Evolutionary conservation across 129 eudicot genomes (phyloP).

Genomic region (Flaveria bidentis): DNA sequence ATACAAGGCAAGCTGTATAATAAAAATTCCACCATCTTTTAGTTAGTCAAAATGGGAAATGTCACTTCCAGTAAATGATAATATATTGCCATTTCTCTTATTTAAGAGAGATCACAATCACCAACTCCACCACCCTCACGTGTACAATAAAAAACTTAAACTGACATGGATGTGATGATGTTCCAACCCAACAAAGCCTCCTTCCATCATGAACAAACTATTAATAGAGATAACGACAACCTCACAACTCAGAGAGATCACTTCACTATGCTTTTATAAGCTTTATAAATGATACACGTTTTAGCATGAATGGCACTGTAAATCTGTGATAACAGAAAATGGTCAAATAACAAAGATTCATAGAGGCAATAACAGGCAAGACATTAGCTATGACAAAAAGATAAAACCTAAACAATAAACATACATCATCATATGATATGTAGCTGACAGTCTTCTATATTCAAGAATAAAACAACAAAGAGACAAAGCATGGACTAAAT

Average conservation of each 20-base stretch:
- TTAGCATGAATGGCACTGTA: not conserved
- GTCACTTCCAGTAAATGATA: not conserved
- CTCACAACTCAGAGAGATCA: not conserved
- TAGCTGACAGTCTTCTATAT: not conserved
- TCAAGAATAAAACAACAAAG: not conserved
- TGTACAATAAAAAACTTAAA: not conserved
- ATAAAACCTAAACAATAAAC: not conserved
- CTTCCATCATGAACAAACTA: not conserved
- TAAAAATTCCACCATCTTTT: not conserved
- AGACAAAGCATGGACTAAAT: not conserved
- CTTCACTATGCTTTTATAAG: not conserved
- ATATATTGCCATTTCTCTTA: not conserved
- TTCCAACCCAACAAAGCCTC: conserved; percentile 5
- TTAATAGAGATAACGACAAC: not conserved
- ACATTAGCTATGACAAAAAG: not conserved
- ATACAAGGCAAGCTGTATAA: not conserved
- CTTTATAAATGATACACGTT: not conserved
- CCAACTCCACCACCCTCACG: not conserved
- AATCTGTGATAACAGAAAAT: not conserved
- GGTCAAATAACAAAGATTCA: not conserved
- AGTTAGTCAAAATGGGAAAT: not conserved
- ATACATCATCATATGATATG: not conserved
- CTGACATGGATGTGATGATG: not conserved
- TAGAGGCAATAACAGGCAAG: not conserved
- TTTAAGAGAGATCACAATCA: not conserved